phyloP scores from a whole-genome alignment of 805 yeast species.

The Lachancea meyersii region DNA sequence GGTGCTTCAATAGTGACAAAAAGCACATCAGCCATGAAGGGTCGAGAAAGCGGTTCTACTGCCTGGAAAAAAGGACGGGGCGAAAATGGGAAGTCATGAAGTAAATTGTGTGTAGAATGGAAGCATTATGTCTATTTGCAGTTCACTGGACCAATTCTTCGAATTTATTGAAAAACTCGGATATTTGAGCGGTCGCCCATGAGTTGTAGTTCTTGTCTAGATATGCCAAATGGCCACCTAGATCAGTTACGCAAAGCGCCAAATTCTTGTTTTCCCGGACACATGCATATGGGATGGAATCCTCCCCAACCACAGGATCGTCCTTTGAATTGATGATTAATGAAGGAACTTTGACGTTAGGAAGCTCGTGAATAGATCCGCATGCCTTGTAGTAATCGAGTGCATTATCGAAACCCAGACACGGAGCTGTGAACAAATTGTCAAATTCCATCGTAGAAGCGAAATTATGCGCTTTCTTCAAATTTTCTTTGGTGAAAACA shows the following conservation, averaged over 20 bases:
- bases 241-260: constrained; percentile 48
- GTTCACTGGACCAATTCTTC: constrained; percentile 25
- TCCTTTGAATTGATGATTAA: constrained; percentile 55
- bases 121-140: constrained; percentile 3
- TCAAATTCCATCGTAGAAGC: constrained; percentile 52
- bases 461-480: constrained; percentile 35
- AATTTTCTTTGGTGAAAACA: constrained; percentile 30
- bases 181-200: constrained; percentile 43
- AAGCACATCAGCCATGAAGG: constrained; percentile 21
- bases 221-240: constrained; percentile 69
- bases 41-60: constrained; percentile 66
- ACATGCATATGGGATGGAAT: constrained; percentile 46
- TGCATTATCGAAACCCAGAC: constrained; percentile 59
- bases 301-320: constrained; percentile 54
- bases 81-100: constrained; percentile 50
- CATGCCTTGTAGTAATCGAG: constrained; percentile 60
- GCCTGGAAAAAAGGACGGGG: constrained; percentile 79
- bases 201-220: constrained; percentile 39
- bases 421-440: constrained; percentile 50
- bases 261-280: constrained; percentile 52
- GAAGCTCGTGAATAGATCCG: constrained; percentile 51
- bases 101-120: not conserved
- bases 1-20: constrained; percentile 2
- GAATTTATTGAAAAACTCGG: constrained; percentile 37
- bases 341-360: constrained; percentile 54